Evolutionary conservation across 148 eudicot genomes (phyloP).

Genomic region (Selenicereus undatus): DNA sequence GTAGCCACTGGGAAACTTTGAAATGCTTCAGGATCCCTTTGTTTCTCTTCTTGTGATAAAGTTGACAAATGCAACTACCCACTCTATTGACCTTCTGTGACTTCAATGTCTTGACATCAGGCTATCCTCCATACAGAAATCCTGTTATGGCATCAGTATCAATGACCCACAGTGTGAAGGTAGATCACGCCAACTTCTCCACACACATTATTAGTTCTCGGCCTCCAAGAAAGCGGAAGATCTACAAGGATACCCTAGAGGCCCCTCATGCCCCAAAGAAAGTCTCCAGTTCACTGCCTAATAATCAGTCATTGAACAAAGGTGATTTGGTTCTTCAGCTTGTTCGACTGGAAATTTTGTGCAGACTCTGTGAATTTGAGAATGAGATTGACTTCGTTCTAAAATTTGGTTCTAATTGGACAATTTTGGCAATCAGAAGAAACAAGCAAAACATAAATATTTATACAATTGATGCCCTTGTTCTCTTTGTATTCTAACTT

Average conservation of each 20-base stretch:
- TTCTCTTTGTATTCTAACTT: neutral
- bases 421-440: neutral
- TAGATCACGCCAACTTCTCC: conserved; percentile 33
- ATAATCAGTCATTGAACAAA: conserved; percentile 28
- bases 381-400: neutral
- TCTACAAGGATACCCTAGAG: conserved; percentile 34
- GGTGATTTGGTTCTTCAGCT: conserved; percentile 27
- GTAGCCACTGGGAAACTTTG: neutral
- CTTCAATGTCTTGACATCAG: conserved; percentile 29
- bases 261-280: conserved; percentile 46
- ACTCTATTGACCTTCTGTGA: neutral
- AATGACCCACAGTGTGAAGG: conserved; percentile 26
- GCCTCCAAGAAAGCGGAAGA: conserved; percentile 54
- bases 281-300: conserved; percentile 30
- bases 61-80: neutral
- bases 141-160: conserved; percentile 45
- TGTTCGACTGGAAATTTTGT: neutral
- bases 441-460: neutral
- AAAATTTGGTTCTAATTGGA: neutral
- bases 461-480: too few relatives aligned
- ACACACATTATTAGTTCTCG: conserved; percentile 37
- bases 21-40: neutral
- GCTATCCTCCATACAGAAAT: conserved; percentile 35
- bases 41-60: neutral
- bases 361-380: neutral